Conservation (phyloP, 2,329 filamentous ascomycete genomes). For the Setomelanomma holmii region DNA sequence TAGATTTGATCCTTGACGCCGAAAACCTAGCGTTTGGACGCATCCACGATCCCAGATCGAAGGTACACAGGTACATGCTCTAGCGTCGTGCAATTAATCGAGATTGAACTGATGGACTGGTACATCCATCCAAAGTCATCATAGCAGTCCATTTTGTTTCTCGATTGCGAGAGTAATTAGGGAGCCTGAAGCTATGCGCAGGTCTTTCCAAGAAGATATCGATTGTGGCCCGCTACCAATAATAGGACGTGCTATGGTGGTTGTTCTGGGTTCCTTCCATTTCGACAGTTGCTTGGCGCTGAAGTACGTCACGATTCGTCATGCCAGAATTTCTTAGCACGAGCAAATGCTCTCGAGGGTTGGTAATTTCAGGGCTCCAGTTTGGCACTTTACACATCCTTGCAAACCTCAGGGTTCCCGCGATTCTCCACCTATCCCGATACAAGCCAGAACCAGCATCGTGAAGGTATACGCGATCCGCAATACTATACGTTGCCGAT, state of each 20-base stretch:
- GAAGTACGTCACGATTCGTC: conserved; percentile 15
- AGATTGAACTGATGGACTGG: too few species aligned
- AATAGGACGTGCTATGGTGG: too few species aligned
- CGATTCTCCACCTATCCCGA: conserved; percentile 18
- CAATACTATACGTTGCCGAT: conserved; percentile 8
- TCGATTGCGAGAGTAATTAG: too few species aligned
- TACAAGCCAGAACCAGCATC: conserved; percentile 12
- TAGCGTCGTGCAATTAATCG: too few species aligned
- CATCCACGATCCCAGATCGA: not conserved
- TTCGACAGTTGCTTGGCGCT: too few species aligned
- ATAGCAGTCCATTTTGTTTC: too few species aligned
- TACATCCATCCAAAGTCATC: too few species aligned
- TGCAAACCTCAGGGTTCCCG: not conserved
- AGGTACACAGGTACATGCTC: conserved; percentile 1
- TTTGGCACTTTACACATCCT: not conserved
- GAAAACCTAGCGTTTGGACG: conserved; percentile 4
- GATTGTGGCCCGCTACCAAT: too few species aligned
- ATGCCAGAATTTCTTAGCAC: not conserved
- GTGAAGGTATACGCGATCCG: conserved; percentile 8
- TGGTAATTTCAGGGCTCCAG: conserved; percentile 7
- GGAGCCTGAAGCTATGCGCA: too few species aligned
- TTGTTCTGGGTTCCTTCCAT: too few species aligned
- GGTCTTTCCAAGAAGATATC: too few species aligned
- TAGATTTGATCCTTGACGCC: conserved; percentile 4
- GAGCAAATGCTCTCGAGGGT: not conserved